phyloP scores from a whole-genome alignment of 805 yeast genomes.

The Lipomyces starkeyi region DNA sequence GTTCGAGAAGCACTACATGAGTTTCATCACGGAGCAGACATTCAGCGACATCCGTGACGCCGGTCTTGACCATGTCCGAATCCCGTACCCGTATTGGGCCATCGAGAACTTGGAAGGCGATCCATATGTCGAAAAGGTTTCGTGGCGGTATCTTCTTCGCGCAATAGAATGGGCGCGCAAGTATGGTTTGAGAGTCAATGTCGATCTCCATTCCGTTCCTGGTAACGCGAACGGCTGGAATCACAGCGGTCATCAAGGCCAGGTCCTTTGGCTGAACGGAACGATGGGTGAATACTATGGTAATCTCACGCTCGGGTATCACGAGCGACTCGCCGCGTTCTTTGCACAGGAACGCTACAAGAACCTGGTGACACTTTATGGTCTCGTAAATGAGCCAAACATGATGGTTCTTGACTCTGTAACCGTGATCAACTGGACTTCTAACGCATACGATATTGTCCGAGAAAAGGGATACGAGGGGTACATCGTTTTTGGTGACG shows the following conservation, averaged over 20 bases:
- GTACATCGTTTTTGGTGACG: slow-evolving; percentile 75
- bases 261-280: slow-evolving; percentile 51
- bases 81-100: slow-evolving; percentile 97
- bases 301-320: slow-evolving; percentile 55
- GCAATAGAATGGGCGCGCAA: slow-evolving; percentile 72
- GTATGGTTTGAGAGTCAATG: slow-evolving; percentile 67
- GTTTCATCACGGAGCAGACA: slow-evolving; percentile 78
- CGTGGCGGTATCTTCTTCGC: slow-evolving; percentile 59
- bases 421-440: slow-evolving; percentile 60
- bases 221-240: slow-evolving; percentile 90
- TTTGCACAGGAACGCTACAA: slow-evolving; percentile 66
- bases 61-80: slow-evolving; percentile 85
- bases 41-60: slow-evolving; percentile 60
- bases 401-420: slow-evolving; percentile 58
- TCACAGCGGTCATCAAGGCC: slow-evolving; percentile 70
- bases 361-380: slow-evolving; percentile 78
- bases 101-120: slow-evolving; percentile 65
- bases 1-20: slow-evolving; percentile 74
- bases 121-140: slow-evolving; percentile 75
- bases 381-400: slow-evolving; percentile 79
- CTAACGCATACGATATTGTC: slow-evolving; percentile 61
- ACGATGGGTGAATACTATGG: slow-evolving; percentile 53
- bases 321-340: slow-evolving; percentile 61
- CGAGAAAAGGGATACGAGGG: slow-evolving; percentile 57
- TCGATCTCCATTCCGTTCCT: slow-evolving; percentile 82